A percentile compares a stretch with the other conserved stretches of the same genome.
Evolutionary conservation across 2,329 filamentous ascomycete genomes (phyloP).

Genomic region (Monilinia fructicola): DNA sequence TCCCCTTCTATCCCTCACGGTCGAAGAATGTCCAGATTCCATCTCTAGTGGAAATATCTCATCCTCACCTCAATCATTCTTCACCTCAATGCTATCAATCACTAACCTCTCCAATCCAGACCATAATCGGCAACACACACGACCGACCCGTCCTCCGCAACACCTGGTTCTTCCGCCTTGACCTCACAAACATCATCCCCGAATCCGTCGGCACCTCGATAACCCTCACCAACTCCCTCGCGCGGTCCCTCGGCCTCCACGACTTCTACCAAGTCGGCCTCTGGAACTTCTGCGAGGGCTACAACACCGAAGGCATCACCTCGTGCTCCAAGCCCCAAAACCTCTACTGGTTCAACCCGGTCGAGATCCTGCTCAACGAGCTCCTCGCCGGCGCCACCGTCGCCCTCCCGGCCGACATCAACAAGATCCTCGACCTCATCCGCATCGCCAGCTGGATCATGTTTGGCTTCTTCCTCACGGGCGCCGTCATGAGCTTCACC

Average conservation of each 20-base stretch:
- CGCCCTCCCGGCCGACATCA: constrained; percentile 72
- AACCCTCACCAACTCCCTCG: constrained; percentile 83
- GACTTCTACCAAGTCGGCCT: constrained; percentile 93
- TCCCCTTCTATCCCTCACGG: background rate
- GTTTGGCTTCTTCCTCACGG: constrained; percentile 83
- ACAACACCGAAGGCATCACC: constrained; percentile 70
- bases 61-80: background rate
- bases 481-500: constrained; percentile 67
- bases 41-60: no score
- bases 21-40: background rate
- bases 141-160: constrained; percentile 60
- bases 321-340: constrained; percentile 67
- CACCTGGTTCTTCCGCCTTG: constrained; percentile 82
- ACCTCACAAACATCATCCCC: constrained; percentile 69
- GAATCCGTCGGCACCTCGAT: constrained; percentile 46
- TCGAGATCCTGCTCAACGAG: constrained; percentile 76
- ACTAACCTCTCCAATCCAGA: constrained; percentile 36
- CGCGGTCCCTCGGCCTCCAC: constrained; percentile 80
- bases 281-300: constrained; percentile 92
- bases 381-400: constrained; percentile 81
- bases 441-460: constrained; percentile 76
- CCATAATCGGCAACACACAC: constrained; percentile 72
- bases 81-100: background rate
- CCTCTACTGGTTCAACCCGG: constrained; percentile 90
- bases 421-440: constrained; percentile 72